These are phyloP conservation scores for Urtica urens DNA, from an alignment of 306 rosid genomes.

Conservation along the genomic window DNA sequence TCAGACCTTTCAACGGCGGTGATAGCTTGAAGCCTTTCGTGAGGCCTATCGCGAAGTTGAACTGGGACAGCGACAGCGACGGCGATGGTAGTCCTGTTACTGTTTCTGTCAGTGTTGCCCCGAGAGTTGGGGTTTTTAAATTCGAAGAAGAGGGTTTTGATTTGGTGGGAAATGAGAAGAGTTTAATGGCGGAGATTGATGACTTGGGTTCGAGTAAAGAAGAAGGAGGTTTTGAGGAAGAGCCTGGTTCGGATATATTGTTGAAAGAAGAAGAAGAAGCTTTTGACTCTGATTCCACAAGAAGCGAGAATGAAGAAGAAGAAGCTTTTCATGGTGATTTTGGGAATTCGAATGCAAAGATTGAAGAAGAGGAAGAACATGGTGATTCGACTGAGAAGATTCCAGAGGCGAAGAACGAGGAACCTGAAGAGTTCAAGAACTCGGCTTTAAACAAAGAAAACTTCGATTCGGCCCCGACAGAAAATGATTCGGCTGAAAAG, in stretches of 20 bases:
- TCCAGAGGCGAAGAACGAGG: background rate
- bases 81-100: slow-evolving; percentile 8
- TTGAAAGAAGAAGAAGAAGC: slow-evolving; percentile 10
- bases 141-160: too few species aligned
- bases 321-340: slow-evolving; percentile 15
- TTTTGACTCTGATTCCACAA: background rate
- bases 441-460: too few species aligned
- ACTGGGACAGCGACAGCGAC: slow-evolving; percentile 29
- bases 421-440: too few species aligned
- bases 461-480: background rate
- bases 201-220: slow-evolving; percentile 2
- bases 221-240: slow-evolving; percentile 9
- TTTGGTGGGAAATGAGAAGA: slow-evolving; percentile 10
- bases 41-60: slow-evolving; percentile 49
- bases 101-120: too few species aligned
- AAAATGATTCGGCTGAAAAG: slow-evolving; percentile 7
- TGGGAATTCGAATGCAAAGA: background rate
- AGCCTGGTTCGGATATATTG: slow-evolving; percentile 15
- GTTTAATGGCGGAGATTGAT: slow-evolving; percentile 13
- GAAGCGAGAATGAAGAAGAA: background rate
- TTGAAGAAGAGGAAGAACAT: slow-evolving; percentile 1
- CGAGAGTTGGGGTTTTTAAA: too few species aligned
- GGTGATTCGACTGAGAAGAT: slow-evolving; percentile 10
- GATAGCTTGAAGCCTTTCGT: slow-evolving; percentile 14
- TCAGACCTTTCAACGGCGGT: slow-evolving; percentile 7